These are phyloP conservation scores for Rhodomyrtus psidioides DNA, from an alignment of 441 rosid genomes.

Conservation along the genomic window DNA sequence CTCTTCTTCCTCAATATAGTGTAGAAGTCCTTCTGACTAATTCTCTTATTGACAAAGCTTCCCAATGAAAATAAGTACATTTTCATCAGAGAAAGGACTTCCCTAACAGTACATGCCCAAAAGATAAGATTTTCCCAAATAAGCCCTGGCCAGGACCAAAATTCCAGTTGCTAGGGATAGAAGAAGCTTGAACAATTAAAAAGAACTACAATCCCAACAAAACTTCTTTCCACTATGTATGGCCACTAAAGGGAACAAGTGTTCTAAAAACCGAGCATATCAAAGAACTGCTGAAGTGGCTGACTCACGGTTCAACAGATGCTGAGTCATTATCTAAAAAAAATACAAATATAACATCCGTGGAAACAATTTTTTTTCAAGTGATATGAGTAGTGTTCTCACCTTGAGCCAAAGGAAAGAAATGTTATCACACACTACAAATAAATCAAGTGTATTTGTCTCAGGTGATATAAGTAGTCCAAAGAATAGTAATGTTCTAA, in stretches of 20 bases:
- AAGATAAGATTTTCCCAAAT: background rate
- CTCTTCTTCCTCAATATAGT: background rate
- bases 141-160: background rate
- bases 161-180: background rate
- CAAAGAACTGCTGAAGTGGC: background rate
- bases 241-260: background rate
- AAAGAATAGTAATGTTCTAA: background rate
- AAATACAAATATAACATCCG: no score
- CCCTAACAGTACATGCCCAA: background rate
- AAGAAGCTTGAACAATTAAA: no score
- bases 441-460: background rate
- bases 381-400: background rate
- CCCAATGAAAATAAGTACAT: background rate
- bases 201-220: background rate
- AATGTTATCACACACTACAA: background rate
- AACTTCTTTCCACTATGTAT: background rate
- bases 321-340: no score
- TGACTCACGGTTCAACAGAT: no score
- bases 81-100: background rate
- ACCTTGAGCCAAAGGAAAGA: background rate
- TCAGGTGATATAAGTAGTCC: background rate
- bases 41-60: background rate
- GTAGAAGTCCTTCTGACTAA: background rate
- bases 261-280: background rate
- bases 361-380: no score